Percentiles rank a stretch among this genome's conserved stretches.
Evolutionary conservation across 768 basidiomycete genomes (phyloP).

Genomic region (Pisolithus albus): DNA sequence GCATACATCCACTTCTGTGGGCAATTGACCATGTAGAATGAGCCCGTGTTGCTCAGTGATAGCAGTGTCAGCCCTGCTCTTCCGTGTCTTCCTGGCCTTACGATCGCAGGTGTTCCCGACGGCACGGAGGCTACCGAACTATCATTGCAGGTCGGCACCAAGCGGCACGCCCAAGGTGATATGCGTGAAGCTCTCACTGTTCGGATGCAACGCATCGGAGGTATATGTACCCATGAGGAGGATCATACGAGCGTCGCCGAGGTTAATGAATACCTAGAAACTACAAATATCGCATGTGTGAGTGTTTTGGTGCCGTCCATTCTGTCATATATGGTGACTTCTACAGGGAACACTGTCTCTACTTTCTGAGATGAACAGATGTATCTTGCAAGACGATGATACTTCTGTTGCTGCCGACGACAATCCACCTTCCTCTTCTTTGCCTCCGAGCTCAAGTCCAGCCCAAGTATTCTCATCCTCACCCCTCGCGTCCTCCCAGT

Average conservation of each 20-base stretch:
- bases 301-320: neutral
- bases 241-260: neutral
- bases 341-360: neutral
- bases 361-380: neutral
- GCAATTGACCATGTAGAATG: neutral
- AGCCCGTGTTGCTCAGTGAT: neutral
- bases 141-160: neutral
- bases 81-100: neutral
- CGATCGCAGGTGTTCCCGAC: neutral
- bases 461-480: conserved; percentile 37
- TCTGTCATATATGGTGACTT: neutral
- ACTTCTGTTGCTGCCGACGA: conserved; percentile 2
- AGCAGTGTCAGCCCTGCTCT: neutral
- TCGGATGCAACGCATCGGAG: too few relatives aligned
- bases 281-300: neutral
- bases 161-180: neutral
- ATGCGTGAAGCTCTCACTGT: neutral
- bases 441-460: conserved; percentile 44
- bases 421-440: conserved; percentile 13
- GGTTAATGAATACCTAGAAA: neutral
- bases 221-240: too few relatives aligned
- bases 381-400: neutral
- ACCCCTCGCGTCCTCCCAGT: conserved; percentile 30
- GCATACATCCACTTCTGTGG: neutral
- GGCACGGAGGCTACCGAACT: neutral